Base-by-base conservation (phyloP, 2,329 filamentous ascomycete species). In the Clonostachys rhizophaga region DNA sequence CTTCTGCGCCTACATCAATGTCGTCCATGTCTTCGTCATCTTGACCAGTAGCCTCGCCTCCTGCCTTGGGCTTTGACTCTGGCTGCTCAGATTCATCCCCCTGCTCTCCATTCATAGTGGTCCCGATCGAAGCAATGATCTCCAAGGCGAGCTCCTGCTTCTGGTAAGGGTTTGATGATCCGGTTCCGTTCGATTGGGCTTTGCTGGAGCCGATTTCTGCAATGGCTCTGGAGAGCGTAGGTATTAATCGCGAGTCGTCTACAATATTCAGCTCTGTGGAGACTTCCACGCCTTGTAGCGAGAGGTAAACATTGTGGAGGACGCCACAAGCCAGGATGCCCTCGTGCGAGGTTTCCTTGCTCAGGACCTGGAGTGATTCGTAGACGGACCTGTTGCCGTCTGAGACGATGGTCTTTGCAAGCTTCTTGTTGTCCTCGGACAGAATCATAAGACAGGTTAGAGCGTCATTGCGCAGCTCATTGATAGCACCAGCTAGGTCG, bases 121-220 rank as follows among this genome's bases (percentile, higher is more conserved):
- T 84, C 40, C 81, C 81, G 42, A 87, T 85, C 7, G 81, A 81
- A 5, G 81, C 83, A 0, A 85, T 67, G 14, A 83, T 78, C 60
- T 86, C 81, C 0, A 87, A 64, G 4, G 80, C 79, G 14, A 82
- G 61, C 55, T 78, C 70, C 45, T 78, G 61, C 37, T 75, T 69
- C 51, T 79, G 75, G 8, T 64, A 52, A 2, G 71, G 64, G 50
- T 64, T 68, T 9, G 67, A 66, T 57, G 65, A 70, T 47, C 62
- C 63, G 17, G 62, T 50, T 34, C 63, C 68, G 35, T 71, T 52
- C 18, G 54, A 45, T 37, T 50, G 40, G 36, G 30, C 50, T 58
- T 55, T 58, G 16, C 54, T 57, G 6, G 58, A 57, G 18, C 56
- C 52, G 42, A 62, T 60, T 0, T 50, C 43, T 17, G 60, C 53